Conservation (phyloP, 208 protist genomes). For the Leishmania aethiopica region DNA sequence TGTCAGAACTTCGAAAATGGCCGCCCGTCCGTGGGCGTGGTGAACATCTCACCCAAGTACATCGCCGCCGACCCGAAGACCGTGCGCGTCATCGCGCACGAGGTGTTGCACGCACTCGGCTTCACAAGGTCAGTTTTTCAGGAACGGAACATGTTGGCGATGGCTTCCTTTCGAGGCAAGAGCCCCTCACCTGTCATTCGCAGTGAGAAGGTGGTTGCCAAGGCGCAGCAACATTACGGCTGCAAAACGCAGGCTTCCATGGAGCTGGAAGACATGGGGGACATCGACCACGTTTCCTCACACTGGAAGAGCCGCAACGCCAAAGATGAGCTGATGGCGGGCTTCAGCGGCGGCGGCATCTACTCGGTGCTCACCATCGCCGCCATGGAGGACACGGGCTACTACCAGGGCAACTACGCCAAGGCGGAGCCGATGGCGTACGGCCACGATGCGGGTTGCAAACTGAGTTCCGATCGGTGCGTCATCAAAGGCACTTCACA, state of each 20-base stretch:
- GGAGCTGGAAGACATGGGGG: slow-evolving; percentile 65
- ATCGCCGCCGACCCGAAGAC: slow-evolving; percentile 8
- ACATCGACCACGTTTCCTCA: slow-evolving; percentile 23
- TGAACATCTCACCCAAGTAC: slow-evolving; percentile 50
- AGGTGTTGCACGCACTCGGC: slow-evolving; percentile 84
- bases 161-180: slow-evolving; percentile 37
- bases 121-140: slow-evolving; percentile 38
- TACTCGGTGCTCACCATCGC: slow-evolving; percentile 80
- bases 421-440: slow-evolving; percentile 69
- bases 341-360: slow-evolving; percentile 21
- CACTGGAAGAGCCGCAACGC: slow-evolving; percentile 90
- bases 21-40: slow-evolving; percentile 38
- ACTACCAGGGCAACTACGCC: slow-evolving; percentile 66
- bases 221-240: slow-evolving; percentile 57
- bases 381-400: slow-evolving; percentile 75
- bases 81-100: slow-evolving; percentile 55
- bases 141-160: not conserved
- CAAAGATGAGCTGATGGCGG: slow-evolving; percentile 82
- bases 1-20: slow-evolving; percentile 30
- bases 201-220: slow-evolving; percentile 28
- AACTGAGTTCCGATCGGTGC: slow-evolving; percentile 39
- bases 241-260: slow-evolving; percentile 53
- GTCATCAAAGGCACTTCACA: slow-evolving; percentile 28
- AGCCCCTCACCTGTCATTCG: slow-evolving; percentile 18
- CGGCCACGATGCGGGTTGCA: slow-evolving; percentile 65